A percentile compares a stretch with the other conserved stretches of the same genome.
Conservation (phyloP, 1,284 basidiomycete species). For the Coniferiporia sulphurascens region DNA sequence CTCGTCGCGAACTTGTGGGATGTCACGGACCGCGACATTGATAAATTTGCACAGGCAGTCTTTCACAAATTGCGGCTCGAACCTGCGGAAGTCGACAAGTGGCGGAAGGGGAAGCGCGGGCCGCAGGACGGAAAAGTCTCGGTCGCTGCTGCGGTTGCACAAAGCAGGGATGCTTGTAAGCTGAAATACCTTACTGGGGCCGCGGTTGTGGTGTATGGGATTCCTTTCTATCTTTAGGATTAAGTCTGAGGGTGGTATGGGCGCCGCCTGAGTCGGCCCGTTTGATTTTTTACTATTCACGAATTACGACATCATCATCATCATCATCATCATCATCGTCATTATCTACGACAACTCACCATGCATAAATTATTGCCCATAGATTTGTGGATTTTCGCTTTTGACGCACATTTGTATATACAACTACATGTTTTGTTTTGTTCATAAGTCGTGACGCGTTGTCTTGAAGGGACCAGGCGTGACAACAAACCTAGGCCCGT, state of each 20-base stretch:
- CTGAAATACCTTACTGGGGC: constrained; percentile 95
- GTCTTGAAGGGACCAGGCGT: no score
- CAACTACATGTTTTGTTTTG: neutral
- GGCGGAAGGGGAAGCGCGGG: constrained; percentile 22
- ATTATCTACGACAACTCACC: neutral
- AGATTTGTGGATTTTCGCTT: neutral
- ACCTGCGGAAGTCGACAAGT: constrained; percentile 30
- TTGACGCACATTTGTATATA: neutral
- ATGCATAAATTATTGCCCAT: neutral
- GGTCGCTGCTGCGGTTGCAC: constrained; percentile 75
- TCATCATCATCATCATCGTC: no score
- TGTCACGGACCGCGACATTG: constrained; percentile 96
- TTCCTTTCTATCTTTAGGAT: constrained; percentile 74
- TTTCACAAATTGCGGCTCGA: constrained; percentile 71
- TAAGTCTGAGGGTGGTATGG: no score
- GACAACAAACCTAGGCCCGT: no score
- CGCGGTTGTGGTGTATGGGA: constrained; percentile 90
- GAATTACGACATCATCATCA: no score
- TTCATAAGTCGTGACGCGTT: no score
- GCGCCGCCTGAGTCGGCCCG: no score
- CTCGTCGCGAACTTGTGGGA: constrained; percentile 97
- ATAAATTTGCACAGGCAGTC: constrained; percentile 84
- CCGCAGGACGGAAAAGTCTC: constrained; percentile 35
- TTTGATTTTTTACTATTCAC: no score
- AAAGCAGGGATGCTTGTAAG: constrained; percentile 78